Conservation (phyloP, 2,329 filamentous ascomycete species). For the Beauveria rudraprayagi region DNA sequence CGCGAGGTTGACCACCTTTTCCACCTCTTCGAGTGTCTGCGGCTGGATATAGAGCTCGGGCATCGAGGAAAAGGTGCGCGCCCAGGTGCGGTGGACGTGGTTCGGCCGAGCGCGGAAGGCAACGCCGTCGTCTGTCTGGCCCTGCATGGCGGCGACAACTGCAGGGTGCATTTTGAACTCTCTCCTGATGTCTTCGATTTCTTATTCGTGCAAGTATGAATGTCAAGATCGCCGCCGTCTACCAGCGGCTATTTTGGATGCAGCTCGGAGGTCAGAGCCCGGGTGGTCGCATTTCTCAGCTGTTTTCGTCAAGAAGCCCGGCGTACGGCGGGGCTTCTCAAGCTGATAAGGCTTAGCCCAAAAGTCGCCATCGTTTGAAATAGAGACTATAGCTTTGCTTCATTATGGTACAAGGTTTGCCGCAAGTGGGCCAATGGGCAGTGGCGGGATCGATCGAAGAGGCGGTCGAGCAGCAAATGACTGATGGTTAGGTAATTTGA, state of each 20-base stretch:
- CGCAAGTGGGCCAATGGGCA: background rate
- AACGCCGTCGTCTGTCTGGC: slow-evolving; percentile 32
- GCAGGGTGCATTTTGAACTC: slow-evolving; percentile 26
- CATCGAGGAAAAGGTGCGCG: slow-evolving; percentile 78
- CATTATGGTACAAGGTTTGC: background rate
- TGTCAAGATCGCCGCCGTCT: background rate
- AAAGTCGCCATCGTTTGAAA: slow-evolving; percentile 4
- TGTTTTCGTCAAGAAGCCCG: background rate
- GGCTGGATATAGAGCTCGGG: slow-evolving; percentile 91
- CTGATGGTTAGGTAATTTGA: background rate
- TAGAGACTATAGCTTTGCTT: background rate
- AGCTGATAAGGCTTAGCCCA: slow-evolving; percentile 7
- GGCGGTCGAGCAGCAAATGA: background rate
- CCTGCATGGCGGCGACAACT: slow-evolving; percentile 25
- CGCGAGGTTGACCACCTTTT: slow-evolving; percentile 74
- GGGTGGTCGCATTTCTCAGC: background rate
- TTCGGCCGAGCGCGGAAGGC: slow-evolving; percentile 68
- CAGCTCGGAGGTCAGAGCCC: background rate
- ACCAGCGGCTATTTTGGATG: background rate
- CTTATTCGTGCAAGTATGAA: background rate
- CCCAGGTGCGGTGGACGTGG: slow-evolving; percentile 88
- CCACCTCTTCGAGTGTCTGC: slow-evolving; percentile 68
- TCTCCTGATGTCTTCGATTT: background rate
- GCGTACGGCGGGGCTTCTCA: slow-evolving; percentile 4
- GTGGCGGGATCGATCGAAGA: background rate